A percentile compares a stretch with the other conserved stretches of the same genome.
Evolutionary conservation across 768 basidiomycete genomes (phyloP).

Genomic region (Suillus tomentosus): DNA sequence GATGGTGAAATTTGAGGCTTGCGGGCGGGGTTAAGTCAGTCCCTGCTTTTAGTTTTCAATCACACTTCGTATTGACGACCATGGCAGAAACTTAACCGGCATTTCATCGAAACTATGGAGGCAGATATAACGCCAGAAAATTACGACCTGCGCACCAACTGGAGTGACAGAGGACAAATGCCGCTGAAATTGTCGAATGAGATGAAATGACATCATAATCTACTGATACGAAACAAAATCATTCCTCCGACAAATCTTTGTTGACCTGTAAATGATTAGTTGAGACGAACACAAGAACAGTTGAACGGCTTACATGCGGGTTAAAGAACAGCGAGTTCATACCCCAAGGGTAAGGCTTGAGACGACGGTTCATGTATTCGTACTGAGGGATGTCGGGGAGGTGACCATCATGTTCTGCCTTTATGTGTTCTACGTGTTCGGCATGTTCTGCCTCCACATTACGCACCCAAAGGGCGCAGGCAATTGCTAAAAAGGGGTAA

Average conservation of each 20-base stretch:
- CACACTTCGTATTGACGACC: neutral
- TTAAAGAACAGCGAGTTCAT: constrained; percentile 84
- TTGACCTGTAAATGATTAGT: constrained; percentile 47
- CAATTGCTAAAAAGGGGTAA: constrained; percentile 21
- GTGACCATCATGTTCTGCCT: constrained; percentile 69
- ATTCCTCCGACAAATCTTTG: constrained; percentile 55
- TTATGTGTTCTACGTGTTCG: constrained; percentile 70
- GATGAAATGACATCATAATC: constrained; percentile 2
- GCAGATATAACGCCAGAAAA: neutral
- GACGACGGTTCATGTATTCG: constrained; percentile 74
- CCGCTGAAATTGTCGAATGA: neutral
- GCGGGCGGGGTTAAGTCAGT: neutral
- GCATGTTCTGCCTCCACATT: constrained; percentile 64
- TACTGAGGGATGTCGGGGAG: constrained; percentile 73
- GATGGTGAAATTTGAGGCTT: neutral
- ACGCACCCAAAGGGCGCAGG: constrained; percentile 46
- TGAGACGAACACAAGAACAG: constrained; percentile 5
- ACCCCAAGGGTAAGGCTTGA: constrained; percentile 87
- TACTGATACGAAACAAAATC: constrained; percentile 2
- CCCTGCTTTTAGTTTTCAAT: neutral
- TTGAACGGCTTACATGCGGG: constrained; percentile 52
- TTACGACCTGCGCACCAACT: neutral
- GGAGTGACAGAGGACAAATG: no score
- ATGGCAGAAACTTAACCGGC: neutral
- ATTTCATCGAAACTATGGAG: neutral